phyloP scores from a whole-genome alignment of 371 early-diverging fungal species.

The Mucor indicus region DNA sequence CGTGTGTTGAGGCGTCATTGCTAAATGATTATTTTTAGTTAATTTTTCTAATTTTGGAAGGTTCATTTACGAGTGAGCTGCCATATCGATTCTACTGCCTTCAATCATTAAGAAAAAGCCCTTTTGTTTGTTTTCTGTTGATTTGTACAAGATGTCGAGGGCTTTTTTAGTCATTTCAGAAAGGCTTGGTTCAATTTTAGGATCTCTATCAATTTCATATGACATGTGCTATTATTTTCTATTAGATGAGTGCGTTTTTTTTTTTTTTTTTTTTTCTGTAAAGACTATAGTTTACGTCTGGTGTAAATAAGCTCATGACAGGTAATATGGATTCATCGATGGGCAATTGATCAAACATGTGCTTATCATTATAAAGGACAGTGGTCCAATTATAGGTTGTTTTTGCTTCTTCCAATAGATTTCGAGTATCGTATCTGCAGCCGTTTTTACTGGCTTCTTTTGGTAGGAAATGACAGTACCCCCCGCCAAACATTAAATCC shows the following conservation, averaged over 20 bases:
- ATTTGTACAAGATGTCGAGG: conserved; percentile 55
- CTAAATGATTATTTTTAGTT: conserved; percentile 28
- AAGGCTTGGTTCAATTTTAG: conserved; percentile 71
- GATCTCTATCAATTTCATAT: conserved; percentile 84
- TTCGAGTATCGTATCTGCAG: conserved; percentile 72
- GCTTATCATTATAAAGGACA: conserved; percentile 47
- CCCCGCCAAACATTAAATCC: conserved; percentile 93
- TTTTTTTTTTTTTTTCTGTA: background rate
- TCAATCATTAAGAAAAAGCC: conserved; percentile 97
- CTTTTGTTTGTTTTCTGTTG: conserved; percentile 36
- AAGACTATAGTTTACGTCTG: conserved; percentile 4
- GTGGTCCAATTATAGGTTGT: conserved; percentile 57
- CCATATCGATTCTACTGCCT: conserved; percentile 90
- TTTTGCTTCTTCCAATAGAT: conserved; percentile 57
- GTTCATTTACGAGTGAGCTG: conserved; percentile 63
- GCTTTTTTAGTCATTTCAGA: conserved; percentile 84
- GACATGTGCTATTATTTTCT: conserved; percentile 72
- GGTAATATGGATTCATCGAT: conserved; percentile 54
- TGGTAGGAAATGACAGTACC: conserved; percentile 82
- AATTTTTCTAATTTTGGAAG: background rate
- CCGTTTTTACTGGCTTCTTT: conserved; percentile 32
- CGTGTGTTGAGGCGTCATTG: conserved; percentile 90
- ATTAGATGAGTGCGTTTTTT: background rate
- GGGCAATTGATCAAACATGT: conserved; percentile 59
- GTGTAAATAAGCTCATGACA: conserved; percentile 67